phyloP scores from a whole-genome alignment of 169 alveolate species.

The Fabrea salina region DNA sequence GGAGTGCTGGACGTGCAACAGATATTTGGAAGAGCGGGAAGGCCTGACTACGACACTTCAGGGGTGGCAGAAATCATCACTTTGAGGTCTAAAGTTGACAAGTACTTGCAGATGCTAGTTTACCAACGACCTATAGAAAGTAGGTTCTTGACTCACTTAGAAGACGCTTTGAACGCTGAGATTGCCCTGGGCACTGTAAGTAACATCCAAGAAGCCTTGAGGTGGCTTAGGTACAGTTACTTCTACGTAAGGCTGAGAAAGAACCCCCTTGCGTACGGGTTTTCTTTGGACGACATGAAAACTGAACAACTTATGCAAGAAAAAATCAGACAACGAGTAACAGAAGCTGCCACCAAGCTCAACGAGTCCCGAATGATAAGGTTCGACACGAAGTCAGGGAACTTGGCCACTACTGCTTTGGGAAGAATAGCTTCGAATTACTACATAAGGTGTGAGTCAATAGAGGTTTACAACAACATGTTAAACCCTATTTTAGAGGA shows the following conservation, averaged over 20 bases:
- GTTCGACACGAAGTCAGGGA: conserved; percentile 64
- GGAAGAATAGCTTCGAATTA: conserved; percentile 90
- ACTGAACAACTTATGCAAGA: conserved; percentile 57
- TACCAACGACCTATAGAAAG: conserved; percentile 21
- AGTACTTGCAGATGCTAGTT: conserved; percentile 51
- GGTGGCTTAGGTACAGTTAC: conserved; percentile 84
- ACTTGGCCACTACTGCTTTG: conserved; percentile 80
- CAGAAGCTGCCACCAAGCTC: conserved; percentile 52
- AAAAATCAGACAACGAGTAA: conserved; percentile 51
- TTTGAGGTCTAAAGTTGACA: conserved; percentile 56
- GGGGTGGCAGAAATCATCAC: conserved; percentile 85
- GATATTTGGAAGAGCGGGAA: conserved; percentile 90
- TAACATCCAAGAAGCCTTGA: conserved; percentile 76
- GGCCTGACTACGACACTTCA: conserved; percentile 82
- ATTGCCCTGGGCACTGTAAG: conserved; percentile 80
- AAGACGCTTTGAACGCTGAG: conserved; percentile 87
- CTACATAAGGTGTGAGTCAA: conserved; percentile 80
- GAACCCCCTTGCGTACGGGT: conserved; percentile 77
- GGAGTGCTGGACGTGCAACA: conserved; percentile 83
- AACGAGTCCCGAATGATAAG: conserved; percentile 71
- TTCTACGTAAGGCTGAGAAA: conserved; percentile 65
- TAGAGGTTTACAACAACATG: conserved; percentile 59
- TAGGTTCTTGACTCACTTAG: conserved; percentile 20
- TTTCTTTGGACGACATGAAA: conserved; percentile 23
- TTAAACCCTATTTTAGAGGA: conserved; percentile 43